Evolutionary conservation across 345 rosid species (phyloP), one percentile per base, ranked within the genome.

Genomic region (Diplotaxis tenuifolia): DNA sequence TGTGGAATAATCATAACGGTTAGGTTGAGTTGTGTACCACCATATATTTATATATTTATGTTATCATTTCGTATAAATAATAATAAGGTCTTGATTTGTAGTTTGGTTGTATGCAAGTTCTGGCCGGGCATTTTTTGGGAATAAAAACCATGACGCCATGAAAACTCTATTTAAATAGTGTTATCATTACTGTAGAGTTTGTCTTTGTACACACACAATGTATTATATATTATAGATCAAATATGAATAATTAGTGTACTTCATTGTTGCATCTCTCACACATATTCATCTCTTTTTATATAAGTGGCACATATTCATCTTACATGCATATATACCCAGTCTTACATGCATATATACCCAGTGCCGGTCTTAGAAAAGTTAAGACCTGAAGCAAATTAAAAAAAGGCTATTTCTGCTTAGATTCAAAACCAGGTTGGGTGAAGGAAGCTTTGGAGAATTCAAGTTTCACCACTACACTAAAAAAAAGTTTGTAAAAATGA

Each of bases 1-100:
- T 73, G 82, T 78, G 68, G 89, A 84, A 88, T 81, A 86, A 89
- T 86, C 88, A 86, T 83, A 89, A 84, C 89, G 82, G 88, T 82
- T 85, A 77, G 83, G 81, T 80, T 68, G 86, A 81, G 79, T 83
- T 84, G 76, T 81, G 89, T 78, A 74, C 75, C 75, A 69, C 80
- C 81, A 73, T 77, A 65, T 80, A 76, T 79, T 72, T 66, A 74
- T 47, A 15, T 47, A 68, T 64, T 2, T 23, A 75, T 70, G 55
- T 63, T 16, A 55, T 63, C 16, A 69, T 55, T 63, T 70, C 20
- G 49, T 58, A 38, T 71, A 70, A 31, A 50, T 29, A 47, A 62
- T 69, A 70, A 80, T 71, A 77, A 68, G 62, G 29, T 68, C 28
- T 42, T 55, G 74, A 62, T 62, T 74, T 72, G 73, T 60, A 55